Conservation (phyloP, 257 asterid genomes). For the Schizonepeta tenuifolia region DNA sequence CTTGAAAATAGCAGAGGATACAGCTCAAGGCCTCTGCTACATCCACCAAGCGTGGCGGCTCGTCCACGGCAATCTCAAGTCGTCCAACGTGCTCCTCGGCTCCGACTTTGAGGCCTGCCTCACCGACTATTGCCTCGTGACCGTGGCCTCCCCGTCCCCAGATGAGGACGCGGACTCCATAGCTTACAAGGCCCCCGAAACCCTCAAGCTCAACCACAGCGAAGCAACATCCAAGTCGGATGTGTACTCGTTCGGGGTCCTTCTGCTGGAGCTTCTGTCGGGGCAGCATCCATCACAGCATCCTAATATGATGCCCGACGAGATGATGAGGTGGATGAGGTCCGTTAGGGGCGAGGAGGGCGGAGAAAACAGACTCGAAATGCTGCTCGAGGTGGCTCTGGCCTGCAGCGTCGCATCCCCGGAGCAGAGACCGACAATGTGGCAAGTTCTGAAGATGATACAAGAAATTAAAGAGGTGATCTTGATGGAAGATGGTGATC, state of each 20-base stretch:
- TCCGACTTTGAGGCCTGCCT: constrained; percentile 81
- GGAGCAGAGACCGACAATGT: constrained; percentile 90
- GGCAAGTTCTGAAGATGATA: constrained; percentile 93
- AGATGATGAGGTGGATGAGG: constrained; percentile 72
- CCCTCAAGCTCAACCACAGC: constrained; percentile 38
- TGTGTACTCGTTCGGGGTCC: constrained; percentile 81
- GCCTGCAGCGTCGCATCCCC: constrained; percentile 65
- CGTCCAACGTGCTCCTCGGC: constrained; percentile 81
- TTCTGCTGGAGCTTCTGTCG: constrained; percentile 74
- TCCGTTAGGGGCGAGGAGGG: constrained; percentile 62
- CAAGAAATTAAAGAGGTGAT: constrained; percentile 84
- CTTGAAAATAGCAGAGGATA: constrained; percentile 77
- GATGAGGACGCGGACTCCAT: constrained; percentile 52
- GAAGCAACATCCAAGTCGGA: constrained; percentile 69
- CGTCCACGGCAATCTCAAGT: constrained; percentile 84
- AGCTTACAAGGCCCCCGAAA: constrained; percentile 73
- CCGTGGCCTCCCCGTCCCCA: constrained; percentile 30
- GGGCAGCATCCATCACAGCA: constrained; percentile 71
- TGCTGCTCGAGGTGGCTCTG: constrained; percentile 84
- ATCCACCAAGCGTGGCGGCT: constrained; percentile 98
- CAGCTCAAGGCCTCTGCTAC: constrained; percentile 82
- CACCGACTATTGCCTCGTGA: constrained; percentile 69
- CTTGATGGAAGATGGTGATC: constrained; percentile 59
- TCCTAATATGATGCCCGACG: constrained; percentile 49
- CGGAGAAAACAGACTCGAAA: constrained; percentile 54